Evolutionary conservation across 768 basidiomycete genomes (phyloP), one percentile per base, ranked within the genome.

Genomic region (Agaricus subrufescens): DNA sequence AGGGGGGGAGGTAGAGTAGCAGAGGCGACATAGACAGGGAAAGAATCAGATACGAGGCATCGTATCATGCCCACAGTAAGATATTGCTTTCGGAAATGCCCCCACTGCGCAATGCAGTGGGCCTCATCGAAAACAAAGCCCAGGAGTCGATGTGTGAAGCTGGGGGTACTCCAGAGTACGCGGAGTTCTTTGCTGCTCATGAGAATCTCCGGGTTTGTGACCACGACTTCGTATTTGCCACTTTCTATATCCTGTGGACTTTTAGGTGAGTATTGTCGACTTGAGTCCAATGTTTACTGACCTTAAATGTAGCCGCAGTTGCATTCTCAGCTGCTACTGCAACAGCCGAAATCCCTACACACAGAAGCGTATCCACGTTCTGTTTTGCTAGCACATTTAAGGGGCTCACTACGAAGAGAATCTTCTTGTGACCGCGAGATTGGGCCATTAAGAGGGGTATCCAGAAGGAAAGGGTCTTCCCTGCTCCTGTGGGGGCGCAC

Each of bases 51-150:
- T 1, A 46, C 3, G 11, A 27, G 23, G 4, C 25, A 4, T 4
- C 19, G 45, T 25, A 46, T 14, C 15, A 25, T 27, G 8, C 45
- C 45, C 5, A 46, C 10, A 9, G 23, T 4, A 3, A 11, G 23
- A 26, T 46, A 46, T 0, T 46, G 45, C 45, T 46, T 23, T 1
- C 19, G 45, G 2, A 46, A 46, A 4, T 25, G 11, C 9, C 23
- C 45, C 45, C 45, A 46, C 27, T 46, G 45, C 9, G 11, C 11
- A 4, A 46, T 25, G 50, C 74, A 75, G 46, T 78, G 75, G 0
- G 62, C 74, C 58, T 78, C 73, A 52, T 78, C 75, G 31, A 73
- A 65, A 6, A 67, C 63, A 12, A 73, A 54, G 1, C 34, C n/a
- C 1, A 34, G 31, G 34, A 38, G 48, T 6, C 12, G 31, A 15